phyloP scores from a whole-genome alignment of 2,329 filamentous ascomycete species.

The Nemania bipapillata region DNA sequence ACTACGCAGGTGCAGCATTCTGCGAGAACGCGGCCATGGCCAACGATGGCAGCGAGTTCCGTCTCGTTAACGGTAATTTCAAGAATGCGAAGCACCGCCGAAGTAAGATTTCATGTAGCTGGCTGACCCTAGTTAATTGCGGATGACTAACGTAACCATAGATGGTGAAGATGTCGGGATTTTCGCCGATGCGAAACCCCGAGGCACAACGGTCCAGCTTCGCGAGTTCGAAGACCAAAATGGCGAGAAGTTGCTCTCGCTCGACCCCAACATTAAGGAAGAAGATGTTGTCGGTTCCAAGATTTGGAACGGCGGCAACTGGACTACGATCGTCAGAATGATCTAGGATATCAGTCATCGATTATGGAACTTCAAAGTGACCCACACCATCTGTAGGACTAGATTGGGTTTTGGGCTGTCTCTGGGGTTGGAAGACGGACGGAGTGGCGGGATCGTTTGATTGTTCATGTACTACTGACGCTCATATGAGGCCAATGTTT shows the following conservation, averaged over 20 bases:
- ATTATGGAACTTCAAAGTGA: not conserved
- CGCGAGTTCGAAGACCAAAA: constrained; percentile 7
- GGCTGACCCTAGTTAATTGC: no score
- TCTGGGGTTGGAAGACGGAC: not conserved
- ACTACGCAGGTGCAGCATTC: not conserved
- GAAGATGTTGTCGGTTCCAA: constrained; percentile 4
- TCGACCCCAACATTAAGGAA: constrained; percentile 4
- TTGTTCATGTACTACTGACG: no score
- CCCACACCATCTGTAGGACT: not conserved
- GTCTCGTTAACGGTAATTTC: constrained; percentile 2
- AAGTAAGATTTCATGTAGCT: not conserved
- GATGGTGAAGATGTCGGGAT: constrained; percentile 8
- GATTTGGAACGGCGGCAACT: constrained; percentile 13
- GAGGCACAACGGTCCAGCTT: not conserved
- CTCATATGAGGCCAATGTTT: no score
- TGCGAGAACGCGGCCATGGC: constrained; percentile 4
- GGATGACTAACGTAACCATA: not conserved
- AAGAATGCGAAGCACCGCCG: constrained; percentile 14
- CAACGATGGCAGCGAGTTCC: constrained; percentile 14
- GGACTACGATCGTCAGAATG: constrained; percentile 12
- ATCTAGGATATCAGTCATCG: constrained; percentile 1
- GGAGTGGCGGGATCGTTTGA: no score
- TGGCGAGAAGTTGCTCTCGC: constrained; percentile 8
- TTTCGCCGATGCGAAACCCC: constrained; percentile 9
- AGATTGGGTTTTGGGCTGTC: no score